Conservation (phyloP, 2,329 filamentous ascomycete genomes). For the Colletotrichum sp. region DNA sequence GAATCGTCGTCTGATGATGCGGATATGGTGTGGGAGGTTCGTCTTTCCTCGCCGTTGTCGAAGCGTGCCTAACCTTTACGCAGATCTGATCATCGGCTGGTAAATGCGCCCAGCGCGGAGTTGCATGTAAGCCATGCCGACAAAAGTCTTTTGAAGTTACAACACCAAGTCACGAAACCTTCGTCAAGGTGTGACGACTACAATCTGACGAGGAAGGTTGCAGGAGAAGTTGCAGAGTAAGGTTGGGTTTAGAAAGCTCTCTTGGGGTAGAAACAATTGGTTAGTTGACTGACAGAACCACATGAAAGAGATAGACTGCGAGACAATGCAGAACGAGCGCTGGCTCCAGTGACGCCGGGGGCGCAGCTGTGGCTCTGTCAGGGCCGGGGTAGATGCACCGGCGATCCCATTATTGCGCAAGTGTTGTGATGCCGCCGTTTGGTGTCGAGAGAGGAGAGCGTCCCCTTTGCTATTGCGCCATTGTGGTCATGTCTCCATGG, state of each 20-base stretch:
- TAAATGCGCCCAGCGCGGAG: neutral
- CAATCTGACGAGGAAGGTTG: neutral
- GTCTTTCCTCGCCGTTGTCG: neutral
- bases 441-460: neutral
- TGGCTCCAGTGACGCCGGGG: neutral
- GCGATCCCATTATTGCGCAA: neutral
- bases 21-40: neutral
- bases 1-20: neutral
- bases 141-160: neutral
- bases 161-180: neutral
- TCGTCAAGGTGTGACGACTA: neutral
- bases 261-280: neutral
- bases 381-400: neutral
- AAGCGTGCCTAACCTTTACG: neutral
- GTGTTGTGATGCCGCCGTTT: neutral
- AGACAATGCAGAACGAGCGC: neutral
- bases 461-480: neutral
- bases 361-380: slow-evolving; percentile 10
- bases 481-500: neutral
- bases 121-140: neutral
- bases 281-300: neutral
- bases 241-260: neutral
- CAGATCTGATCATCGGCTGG: neutral
- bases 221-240: neutral
- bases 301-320: neutral